Conservation (phyloP, 2,329 filamentous ascomycete species). For the Cladosporium sp. region DNA sequence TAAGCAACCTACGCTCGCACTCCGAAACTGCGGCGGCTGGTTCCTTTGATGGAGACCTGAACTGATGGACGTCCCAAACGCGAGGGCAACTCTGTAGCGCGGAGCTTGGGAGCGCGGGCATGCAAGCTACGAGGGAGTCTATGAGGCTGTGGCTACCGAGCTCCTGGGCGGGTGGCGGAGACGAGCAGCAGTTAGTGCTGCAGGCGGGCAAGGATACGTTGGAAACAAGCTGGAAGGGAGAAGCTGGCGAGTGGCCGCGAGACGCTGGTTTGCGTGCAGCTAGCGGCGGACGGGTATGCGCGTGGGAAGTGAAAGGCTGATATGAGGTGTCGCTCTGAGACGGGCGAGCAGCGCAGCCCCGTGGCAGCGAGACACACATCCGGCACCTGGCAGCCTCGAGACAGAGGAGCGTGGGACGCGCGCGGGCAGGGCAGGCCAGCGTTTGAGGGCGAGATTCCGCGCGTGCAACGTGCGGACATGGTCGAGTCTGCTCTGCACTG, state of each 20-base stretch:
- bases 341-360: conserved; percentile 1
- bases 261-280: neutral
- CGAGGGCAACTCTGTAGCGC: conserved; percentile 11
- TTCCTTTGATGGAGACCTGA: too few species aligned
- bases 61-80: conserved; percentile 3
- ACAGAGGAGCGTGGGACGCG: neutral
- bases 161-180: conserved; percentile 5
- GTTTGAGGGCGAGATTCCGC: conserved; percentile 10
- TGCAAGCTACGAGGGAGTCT: neutral
- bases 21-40: conserved; percentile 1
- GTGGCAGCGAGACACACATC: conserved; percentile 11
- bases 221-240: conserved; percentile 6
- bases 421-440: neutral
- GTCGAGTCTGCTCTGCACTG: neutral
- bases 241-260: neutral
- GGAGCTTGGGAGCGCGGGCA: neutral
- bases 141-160: conserved; percentile 10
- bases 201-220: conserved; percentile 7
- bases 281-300: conserved; percentile 1
- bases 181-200: conserved; percentile 1
- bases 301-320: neutral
- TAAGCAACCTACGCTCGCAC: neutral
- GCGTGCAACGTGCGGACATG: conserved; percentile 1
- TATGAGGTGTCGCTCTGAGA: conserved; percentile 7
- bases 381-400: too few species aligned